Base-by-base conservation (phyloP, 2,329 filamentous ascomycete species). In the Xylariomycetidae sp. region DNA sequence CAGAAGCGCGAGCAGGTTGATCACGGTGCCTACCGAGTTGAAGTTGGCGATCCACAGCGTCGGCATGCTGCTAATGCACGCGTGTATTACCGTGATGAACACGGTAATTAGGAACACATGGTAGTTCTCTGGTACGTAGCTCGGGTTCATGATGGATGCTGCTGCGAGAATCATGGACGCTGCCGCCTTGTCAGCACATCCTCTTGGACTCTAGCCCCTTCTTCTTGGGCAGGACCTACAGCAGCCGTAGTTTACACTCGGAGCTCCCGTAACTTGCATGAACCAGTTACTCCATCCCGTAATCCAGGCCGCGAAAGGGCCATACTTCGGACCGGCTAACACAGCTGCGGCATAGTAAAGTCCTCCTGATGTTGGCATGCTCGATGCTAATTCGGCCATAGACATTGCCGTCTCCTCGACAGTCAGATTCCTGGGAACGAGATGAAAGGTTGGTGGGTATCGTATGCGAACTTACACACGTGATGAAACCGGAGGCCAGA, bases 281-380 rank as follows among this genome's bases (percentile, higher is more conserved):
- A 57, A 51, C 54, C 54, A 57, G 14, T 57, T 57, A 12, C 46
- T 51, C 54, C 54, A 57, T 16, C 54, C 54, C 16, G 54, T 57
- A 17, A 57, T 42, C 54, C 54, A 57, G 37, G 54, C 53, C 2
- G 53, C 54, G 20, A 56, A 44, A 4, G 54, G 54, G 12, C 54
- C 54, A 18, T 50, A 54, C 32, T 54, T 56, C 6, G 54, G 54
- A 7, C 54, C 54, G 17, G 82, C 82, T 6, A 87, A 67, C 1
- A 85, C 82, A 4, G 82, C 82, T 13, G 79, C 63, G 12, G 82
- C 81, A 53, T 87, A 87, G 57, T 87, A 87, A 10, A 87, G 63
- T 17, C 82, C 82, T 34, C 82, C 82, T 55, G 70, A 76, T 2
- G 81, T 85, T 4, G 81, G 81, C 80, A 85, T 85, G 27, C 76